These are phyloP conservation scores for Serendipita sp. DNA, from an alignment of 768 basidiomycete genomes.

Conservation along the genomic window DNA sequence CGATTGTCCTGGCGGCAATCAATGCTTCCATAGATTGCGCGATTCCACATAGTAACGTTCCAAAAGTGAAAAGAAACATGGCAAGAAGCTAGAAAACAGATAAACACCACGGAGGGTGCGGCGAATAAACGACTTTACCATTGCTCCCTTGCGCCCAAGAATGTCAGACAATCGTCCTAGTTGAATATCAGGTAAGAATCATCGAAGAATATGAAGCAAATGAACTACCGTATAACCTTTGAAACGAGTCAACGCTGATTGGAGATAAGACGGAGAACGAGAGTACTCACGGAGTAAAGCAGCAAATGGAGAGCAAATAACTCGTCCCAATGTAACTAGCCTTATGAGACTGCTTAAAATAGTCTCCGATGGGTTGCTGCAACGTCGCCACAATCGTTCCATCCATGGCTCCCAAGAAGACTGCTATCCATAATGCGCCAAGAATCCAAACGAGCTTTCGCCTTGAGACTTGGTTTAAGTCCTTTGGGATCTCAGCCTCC, in stretches of 20 bases:
- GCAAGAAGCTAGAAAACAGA: conserved; percentile 11
- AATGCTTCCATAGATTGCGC: conserved; percentile 74
- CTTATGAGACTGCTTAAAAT: conserved; percentile 54
- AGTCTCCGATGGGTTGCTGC: conserved; percentile 67
- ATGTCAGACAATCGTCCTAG: conserved; percentile 72
- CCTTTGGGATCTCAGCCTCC: neutral
- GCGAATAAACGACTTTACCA: conserved; percentile 41
- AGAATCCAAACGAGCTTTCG: conserved; percentile 44
- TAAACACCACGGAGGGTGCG: conserved; percentile 11
- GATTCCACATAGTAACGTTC: conserved; percentile 73
- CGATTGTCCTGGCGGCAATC: conserved; percentile 66
- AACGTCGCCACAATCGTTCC: conserved; percentile 86
- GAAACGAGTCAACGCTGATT: conserved; percentile 11
- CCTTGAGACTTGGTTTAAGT: conserved; percentile 5
- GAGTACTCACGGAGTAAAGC: conserved; percentile 49
- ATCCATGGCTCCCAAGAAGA: conserved; percentile 73
- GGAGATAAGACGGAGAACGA: conserved; percentile 36
- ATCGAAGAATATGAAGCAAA: conserved; percentile 10
- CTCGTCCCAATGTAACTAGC: conserved; percentile 80
- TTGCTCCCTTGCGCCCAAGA: conserved; percentile 55
- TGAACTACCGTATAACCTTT: conserved; percentile 2
- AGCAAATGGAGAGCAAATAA: conserved; percentile 75
- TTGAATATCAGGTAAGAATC: conserved; percentile 13
- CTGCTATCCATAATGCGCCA: conserved; percentile 63
- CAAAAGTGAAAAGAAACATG: conserved; percentile 22